Evolutionary conservation across 139 green algal species (phyloP).

Genomic region (Zygnema cylindricum): DNA sequence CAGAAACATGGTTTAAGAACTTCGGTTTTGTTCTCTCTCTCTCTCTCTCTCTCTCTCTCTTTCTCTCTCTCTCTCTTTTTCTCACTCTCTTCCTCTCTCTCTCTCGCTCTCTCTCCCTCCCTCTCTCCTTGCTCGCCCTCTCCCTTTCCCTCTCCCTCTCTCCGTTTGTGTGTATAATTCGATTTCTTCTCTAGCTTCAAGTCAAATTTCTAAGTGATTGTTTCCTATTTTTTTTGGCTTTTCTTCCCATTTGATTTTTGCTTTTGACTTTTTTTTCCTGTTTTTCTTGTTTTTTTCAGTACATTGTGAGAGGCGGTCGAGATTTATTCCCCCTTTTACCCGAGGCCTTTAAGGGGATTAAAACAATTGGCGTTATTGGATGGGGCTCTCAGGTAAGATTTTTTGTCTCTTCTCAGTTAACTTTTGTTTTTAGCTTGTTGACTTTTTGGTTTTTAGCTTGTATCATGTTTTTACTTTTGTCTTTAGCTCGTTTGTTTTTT

Average conservation of each 20-base stretch:
- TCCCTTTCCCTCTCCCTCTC: neutral
- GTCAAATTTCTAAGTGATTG: neutral
- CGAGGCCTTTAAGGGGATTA: conserved; percentile 87
- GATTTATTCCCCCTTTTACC: conserved; percentile 88
- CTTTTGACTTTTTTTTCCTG: conserved; percentile 3
- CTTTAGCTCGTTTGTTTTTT: too few relatives aligned
- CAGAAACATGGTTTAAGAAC: too few relatives aligned
- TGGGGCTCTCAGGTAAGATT: conserved; percentile 96
- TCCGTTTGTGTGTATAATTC: neutral
- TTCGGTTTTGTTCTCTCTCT: neutral
- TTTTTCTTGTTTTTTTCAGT: conserved; percentile 43
- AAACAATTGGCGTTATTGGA: conserved; percentile 92
- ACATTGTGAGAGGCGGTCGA: conserved; percentile 91
- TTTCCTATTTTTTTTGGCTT: too few relatives aligned
- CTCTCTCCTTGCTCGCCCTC: too few relatives aligned
- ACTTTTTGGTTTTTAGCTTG: too few relatives aligned
- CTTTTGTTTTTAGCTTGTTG: too few relatives aligned
- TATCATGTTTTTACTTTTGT: too few relatives aligned
- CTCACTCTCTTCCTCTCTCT: too few relatives aligned
- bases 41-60: conserved; percentile 1
- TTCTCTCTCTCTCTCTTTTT: too few relatives aligned
- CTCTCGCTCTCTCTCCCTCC: too few relatives aligned
- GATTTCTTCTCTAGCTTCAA: neutral
- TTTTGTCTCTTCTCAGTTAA: too few relatives aligned
- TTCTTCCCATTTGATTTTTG: too few relatives aligned